Base-by-base conservation (phyloP, 805 yeast genomes). In the Nakazawaea populi region DNA sequence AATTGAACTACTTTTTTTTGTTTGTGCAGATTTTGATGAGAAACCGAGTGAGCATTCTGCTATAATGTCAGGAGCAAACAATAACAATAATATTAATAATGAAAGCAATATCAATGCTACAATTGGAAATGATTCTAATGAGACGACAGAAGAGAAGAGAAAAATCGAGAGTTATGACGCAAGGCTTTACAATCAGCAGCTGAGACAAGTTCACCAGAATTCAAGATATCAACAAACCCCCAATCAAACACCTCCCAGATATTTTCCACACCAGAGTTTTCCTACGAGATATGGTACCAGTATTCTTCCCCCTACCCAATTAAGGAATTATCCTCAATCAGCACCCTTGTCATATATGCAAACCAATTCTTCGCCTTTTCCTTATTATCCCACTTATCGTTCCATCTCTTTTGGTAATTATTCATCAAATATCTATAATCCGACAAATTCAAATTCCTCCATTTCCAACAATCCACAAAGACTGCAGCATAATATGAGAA, bases 171-270 rank as follows among this genome's bases (percentile, higher is more conserved):
- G 29, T 9, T 48, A 48, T 43, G 51, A 48, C 14, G 30, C 18
- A 28, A 34, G 47, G 12, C 12, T 48, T 4, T 42, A 31, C 27
- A n/a, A 48, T 18, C 47, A 48, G 41, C 51, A 48, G 44, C 43
- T 18, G 24, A 42, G 43, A 40, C 43, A 40, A 27, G 31, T 40
- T 24, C 31, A 40, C n/a, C 7, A 37, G 8, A 37, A 37, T 4
- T 37, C n/a, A 37, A 30, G 41, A 24, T 14, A 4, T 35, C 41
- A 34, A 12, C 47, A 34, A 14, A 46, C 29, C 39, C 43, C 37
- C 30, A 28, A 37, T 38, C 43, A 39, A 38, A n/a, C 24, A 24
- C 50, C 45, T 32, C 40, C 45, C 34, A 44, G n/a, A 12, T 35
- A 27, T 27, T 44, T 44, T n/a, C 47, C 41, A 6, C 51, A 47